Evolutionary conservation across 1,284 basidiomycete species (phyloP).

Genomic region (Phellinidium pouzarii): DNA sequence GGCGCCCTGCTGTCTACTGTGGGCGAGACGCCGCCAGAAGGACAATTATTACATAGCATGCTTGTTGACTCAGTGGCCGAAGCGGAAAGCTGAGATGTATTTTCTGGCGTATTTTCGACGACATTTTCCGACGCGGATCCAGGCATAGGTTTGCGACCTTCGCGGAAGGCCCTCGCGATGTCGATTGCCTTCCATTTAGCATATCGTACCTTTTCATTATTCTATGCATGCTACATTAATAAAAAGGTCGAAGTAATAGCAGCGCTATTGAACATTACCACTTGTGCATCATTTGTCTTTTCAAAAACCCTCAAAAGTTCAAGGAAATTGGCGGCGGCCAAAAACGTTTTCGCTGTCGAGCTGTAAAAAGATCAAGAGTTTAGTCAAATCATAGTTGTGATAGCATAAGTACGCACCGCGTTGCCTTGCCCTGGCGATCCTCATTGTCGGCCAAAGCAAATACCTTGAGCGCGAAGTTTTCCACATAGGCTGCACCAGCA

Average conservation of each 20-base stretch:
- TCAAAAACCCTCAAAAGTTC: slow-evolving; percentile 78
- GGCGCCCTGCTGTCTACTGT: not conserved
- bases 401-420: slow-evolving; percentile 57
- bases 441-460: slow-evolving; percentile 89
- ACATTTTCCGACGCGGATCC: slow-evolving; percentile 38
- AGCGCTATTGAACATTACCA: slow-evolving; percentile 20
- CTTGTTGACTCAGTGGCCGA: slow-evolving; percentile 1
- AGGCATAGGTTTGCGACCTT: slow-evolving; percentile 68
- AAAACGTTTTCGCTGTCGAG: slow-evolving; percentile 81
- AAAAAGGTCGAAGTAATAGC: slow-evolving; percentile 11
- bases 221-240: slow-evolving; percentile 33
- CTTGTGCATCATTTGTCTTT: slow-evolving; percentile 43
- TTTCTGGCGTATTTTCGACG: not conserved
- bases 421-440: slow-evolving; percentile 72
- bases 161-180: slow-evolving; percentile 83
- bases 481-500: slow-evolving; percentile 82
- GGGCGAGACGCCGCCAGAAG: slow-evolving; percentile 2
- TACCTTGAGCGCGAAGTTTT: slow-evolving; percentile 89
- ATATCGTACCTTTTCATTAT: slow-evolving; percentile 76
- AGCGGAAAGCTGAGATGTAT: not conserved
- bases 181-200: slow-evolving; percentile 92
- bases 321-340: slow-evolving; percentile 83
- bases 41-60: not conserved
- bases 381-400: slow-evolving; percentile 3
- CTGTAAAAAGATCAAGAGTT: slow-evolving; percentile 32